Evolutionary conservation across 768 basidiomycete genomes (phyloP), one percentile per base, ranked within the genome.

Genomic region (Lyophyllum semitale): DNA sequence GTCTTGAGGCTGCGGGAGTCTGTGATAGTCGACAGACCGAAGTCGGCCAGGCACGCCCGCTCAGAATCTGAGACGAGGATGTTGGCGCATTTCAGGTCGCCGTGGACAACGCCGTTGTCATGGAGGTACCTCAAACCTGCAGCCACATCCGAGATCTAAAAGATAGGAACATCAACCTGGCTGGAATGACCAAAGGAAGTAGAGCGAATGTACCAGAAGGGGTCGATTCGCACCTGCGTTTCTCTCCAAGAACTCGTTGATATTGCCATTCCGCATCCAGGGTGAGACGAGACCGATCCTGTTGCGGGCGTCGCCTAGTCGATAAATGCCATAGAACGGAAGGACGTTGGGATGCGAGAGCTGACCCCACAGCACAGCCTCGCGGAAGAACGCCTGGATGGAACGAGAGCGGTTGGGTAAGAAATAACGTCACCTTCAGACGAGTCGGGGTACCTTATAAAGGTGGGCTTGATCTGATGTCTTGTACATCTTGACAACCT

Each of bases 31-130:
- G 73, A 69, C 8, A 82, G 66, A 15, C 81, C 81, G 49, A 83
- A 82, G 60, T 83, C 81, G 25, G 80, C 75, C 3, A 83, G 67
- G 51, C 78, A 80, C 11, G 81, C 82, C 23, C 68, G 66, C 13
- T 71, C 70, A 13, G 67, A 57, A 4, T 60, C 66, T 5, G 75
- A 75, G 15, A 83, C 70, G 23, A 83, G 71, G 43, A 83, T 77
- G 53, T 83, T 82, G 13, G 76, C 75, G 18, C 76, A 74, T 54
- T 77, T 78, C n/a, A 82, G 63, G 49, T 82, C 79, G 0, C 79
- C 79, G 48, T 79, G 80, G n/a, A 78, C 68, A 23, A 82, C 69
- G 2, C 65, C 56, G 51, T 66, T 63, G 6, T 59, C 58, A 54
- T 75, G 74, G 17, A 77, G 64, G 53, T 77, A 74, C 2, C 60